Evolutionary conservation across 441 rosid species (phyloP).

Genomic region (Adansonia grandidieri): DNA sequence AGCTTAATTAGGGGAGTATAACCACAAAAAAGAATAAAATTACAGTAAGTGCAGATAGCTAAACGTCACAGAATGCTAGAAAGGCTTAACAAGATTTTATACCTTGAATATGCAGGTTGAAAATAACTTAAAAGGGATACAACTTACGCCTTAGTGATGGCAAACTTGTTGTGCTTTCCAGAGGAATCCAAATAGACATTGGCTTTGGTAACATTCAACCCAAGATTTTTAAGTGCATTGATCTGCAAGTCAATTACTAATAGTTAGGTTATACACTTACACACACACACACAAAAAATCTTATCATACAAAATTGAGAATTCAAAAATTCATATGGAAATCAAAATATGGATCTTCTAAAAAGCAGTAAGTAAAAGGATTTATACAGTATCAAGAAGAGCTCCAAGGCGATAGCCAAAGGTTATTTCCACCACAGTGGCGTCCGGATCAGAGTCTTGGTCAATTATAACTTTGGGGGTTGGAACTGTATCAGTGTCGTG

Average conservation of each 20-base stretch:
- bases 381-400: constrained; percentile 87
- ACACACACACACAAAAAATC: background rate
- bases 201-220: constrained; percentile 91
- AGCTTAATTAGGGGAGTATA: constrained; percentile 1
- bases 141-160: constrained; percentile 85
- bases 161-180: constrained; percentile 90
- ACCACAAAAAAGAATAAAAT: background rate
- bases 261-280: constrained; percentile 13
- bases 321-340: background rate
- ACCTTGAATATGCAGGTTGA: background rate
- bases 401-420: constrained; percentile 98
- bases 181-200: constrained; percentile 93
- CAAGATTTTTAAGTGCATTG: constrained; percentile 90
- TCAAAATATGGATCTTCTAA: constrained; percentile 20
- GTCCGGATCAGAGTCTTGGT: constrained; percentile 88
- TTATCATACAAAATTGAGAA: background rate
- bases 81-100: background rate
- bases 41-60: constrained; percentile 30
- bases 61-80: constrained; percentile 13
- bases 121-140: constrained; percentile 5
- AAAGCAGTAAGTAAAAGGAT: constrained; percentile 4
- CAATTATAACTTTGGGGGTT: constrained; percentile 89
- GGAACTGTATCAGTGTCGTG: constrained; percentile 67
- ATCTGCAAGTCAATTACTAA: constrained; percentile 57
- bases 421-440: constrained; percentile 88